Conservation (phyloP, 441 rosid genomes). For the Populus hybrid region DNA sequence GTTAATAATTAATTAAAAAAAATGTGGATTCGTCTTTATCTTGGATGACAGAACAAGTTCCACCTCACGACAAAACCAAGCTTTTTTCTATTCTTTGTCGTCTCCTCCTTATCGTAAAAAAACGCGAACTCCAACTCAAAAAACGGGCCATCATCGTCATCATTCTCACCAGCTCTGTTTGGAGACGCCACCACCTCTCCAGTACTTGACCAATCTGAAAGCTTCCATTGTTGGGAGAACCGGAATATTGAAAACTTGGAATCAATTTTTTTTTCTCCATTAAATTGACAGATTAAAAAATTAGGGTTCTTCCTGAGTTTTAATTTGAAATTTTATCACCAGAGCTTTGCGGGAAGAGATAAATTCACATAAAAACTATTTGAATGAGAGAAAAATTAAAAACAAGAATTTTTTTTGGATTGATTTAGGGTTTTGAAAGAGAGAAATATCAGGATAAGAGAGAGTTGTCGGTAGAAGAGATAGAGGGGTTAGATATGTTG, state of each 20-base stretch:
- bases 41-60: background rate
- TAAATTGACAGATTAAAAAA: too few relatives aligned
- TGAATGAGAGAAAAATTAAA: too few relatives aligned
- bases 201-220: slow-evolving; percentile 91
- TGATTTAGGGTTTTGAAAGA: too few relatives aligned
- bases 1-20: background rate
- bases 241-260: slow-evolving; percentile 38
- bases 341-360: too few relatives aligned
- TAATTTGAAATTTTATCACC: too few relatives aligned
- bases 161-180: slow-evolving; percentile 21
- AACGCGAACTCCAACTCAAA: slow-evolving; percentile 80
- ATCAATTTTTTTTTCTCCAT: too few relatives aligned
- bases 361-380: too few relatives aligned
- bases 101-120: slow-evolving; percentile 37
- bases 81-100: slow-evolving; percentile 9
- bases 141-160: slow-evolving; percentile 79
- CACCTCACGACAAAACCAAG: background rate
- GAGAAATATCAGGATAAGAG: too few relatives aligned
- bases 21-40: background rate
- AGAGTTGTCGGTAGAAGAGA: too few relatives aligned
- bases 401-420: too few relatives aligned
- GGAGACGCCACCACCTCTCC: slow-evolving; percentile 50
- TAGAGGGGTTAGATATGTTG: too few relatives aligned
- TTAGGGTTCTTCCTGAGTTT: too few relatives aligned
- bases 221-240: slow-evolving; percentile 99